phyloP scores from a whole-genome alignment of 2,329 filamentous ascomycete genomes.

The Hymenoscyphus occultus region DNA sequence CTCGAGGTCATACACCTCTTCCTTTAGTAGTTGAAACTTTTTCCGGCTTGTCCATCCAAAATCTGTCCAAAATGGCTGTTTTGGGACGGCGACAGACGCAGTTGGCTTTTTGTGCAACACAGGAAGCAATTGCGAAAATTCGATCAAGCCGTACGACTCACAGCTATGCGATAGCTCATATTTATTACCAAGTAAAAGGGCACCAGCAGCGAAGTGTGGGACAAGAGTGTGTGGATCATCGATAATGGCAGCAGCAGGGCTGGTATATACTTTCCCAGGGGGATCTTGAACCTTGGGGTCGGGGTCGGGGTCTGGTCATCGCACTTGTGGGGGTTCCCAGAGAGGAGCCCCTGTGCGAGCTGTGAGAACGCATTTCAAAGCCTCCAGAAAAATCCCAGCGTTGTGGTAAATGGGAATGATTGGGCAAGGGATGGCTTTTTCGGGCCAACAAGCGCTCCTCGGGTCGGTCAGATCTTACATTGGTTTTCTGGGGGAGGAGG shows the following conservation, averaged over 20 bases:
- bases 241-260: constrained; percentile 5
- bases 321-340: neutral
- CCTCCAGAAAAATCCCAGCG: neutral
- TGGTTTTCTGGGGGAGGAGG: neutral
- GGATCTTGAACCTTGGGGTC: neutral
- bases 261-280: constrained; percentile 1
- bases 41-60: neutral
- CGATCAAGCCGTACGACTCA: neutral
- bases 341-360: constrained; percentile 1
- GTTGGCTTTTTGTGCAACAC: neutral
- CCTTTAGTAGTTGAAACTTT: neutral
- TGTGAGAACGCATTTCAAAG: neutral
- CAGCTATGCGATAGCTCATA: constrained; percentile 2
- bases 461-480: neutral
- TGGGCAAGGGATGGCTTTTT: neutral
- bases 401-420: neutral
- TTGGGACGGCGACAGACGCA: neutral
- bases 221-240: neutral
- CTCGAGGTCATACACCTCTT: neutral
- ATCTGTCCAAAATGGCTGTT: neutral
- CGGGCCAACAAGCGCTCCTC: neutral
- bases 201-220: constrained; percentile 1
- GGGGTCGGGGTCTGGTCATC: neutral
- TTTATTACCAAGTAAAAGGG: neutral
- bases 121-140: neutral